Evolutionary conservation across 768 basidiomycete genomes (phyloP).

Genomic region (Exidia glandulosa): DNA sequence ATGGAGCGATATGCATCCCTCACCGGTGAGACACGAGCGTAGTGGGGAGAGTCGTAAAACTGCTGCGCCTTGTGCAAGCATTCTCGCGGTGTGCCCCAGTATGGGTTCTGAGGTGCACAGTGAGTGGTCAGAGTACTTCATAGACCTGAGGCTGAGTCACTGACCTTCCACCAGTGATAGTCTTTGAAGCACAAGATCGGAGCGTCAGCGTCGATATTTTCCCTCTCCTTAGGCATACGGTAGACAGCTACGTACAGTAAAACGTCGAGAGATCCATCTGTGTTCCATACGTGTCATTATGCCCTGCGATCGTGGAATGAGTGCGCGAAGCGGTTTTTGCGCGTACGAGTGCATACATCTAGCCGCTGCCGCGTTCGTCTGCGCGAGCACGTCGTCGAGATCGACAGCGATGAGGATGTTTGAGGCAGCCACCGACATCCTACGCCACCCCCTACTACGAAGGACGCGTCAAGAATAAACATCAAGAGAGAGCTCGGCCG

Average conservation of each 20-base stretch:
- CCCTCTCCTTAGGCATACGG: background rate
- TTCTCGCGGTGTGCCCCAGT: conserved; percentile 51
- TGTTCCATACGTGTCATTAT: conserved; percentile 49
- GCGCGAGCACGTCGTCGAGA: conserved; percentile 55
- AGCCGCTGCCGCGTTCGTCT: conserved; percentile 48
- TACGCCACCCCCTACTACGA: background rate
- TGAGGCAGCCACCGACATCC: background rate
- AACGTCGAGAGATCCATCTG: conserved; percentile 45
- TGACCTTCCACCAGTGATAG: conserved; percentile 69
- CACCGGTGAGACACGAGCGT: conserved; percentile 39
- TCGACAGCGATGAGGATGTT: conserved; percentile 44
- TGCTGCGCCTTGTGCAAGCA: conserved; percentile 48
- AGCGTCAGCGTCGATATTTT: background rate
- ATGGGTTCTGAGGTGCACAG: conserved; percentile 31
- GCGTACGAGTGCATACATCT: conserved; percentile 34
- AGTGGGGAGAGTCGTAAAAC: conserved; percentile 43
- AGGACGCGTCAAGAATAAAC: background rate
- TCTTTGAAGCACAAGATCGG: conserved; percentile 25
- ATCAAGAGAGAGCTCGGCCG: background rate
- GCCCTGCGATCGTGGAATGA: conserved; percentile 34
- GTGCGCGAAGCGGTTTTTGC: background rate
- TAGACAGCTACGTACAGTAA: conserved; percentile 36
- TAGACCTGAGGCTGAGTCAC: background rate
- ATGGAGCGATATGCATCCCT: conserved; percentile 52
- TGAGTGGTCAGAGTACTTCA: background rate